Base-by-base conservation (phyloP, 1,139 yeast genomes). In the Protomyces gravidus region DNA sequence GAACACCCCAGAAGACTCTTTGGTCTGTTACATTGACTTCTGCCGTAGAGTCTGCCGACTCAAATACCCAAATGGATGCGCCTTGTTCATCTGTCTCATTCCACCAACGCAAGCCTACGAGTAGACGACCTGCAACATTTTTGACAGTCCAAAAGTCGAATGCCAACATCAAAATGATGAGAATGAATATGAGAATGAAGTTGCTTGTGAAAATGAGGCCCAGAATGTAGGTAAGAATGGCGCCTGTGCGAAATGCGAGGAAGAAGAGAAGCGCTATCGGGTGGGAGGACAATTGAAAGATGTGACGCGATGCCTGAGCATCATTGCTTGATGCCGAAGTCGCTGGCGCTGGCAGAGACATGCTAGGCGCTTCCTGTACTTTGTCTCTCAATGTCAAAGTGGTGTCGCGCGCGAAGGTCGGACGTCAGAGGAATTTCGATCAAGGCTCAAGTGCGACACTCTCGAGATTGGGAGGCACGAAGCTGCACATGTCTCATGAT, bases 81-180 rank as follows among this genome's bases (percentile, higher is more conserved):
- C 92, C 90, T 11, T 72, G 69, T 47, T 76, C 74, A 62, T 68
- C 73, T 45, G 21, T 80, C 45, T 78, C 77, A 69, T 86, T 90
- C 40, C 60, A 36, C 96, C 97, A 90, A 66, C 98, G 79, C 64
- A 92, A 77, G 0, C 97, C 97, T 5, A 92, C 97, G 61, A 92
- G 73, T 59, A 88, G 78, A 63, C 97, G 76, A 0, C 98, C 98
- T 15, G 95, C 78, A 15, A 92, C 87, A 71, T 92, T 92, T 69
- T 92, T 92, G 47, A 89, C 83, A 68, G 88, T 86, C 95, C 97
- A 92, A 69, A 92, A 92, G 71, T 92, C 98, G 1, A 89, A 89
- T 0, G 95, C 86, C 28, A 88, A 78, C 30, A 89, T 75, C 25
- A 92, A 74, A 4, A 89, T 82, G 49, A 89, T 83, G 9, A 83